Evolutionary conservation across 371 early-diverging fungal species (phyloP).

Genomic region (Phascolomyces articulosus): DNA sequence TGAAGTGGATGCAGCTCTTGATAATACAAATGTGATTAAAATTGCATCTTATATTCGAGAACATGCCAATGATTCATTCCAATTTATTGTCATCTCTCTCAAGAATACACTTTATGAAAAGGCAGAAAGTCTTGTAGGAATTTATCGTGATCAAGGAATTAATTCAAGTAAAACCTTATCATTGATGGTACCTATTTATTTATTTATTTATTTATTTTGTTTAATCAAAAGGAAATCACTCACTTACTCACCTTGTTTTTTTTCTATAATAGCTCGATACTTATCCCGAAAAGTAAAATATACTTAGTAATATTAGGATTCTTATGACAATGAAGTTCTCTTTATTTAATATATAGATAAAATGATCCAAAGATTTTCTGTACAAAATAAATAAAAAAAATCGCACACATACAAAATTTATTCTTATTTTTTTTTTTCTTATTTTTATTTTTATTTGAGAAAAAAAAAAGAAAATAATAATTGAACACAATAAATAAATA

Average conservation of each 20-base stretch:
- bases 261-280: conserved; percentile 2
- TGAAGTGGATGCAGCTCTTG: conserved; percentile 99
- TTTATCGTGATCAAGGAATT: conserved; percentile 90
- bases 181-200: conserved; percentile 60
- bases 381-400: conserved; percentile 2
- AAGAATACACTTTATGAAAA: conserved; percentile 95
- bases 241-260: background rate
- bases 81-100: conserved; percentile 99
- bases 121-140: conserved; percentile 95
- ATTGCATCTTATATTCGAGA: conserved; percentile 90
- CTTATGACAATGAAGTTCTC: no score
- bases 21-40: conserved; percentile 95
- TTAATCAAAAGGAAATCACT: background rate
- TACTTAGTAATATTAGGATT: no score
- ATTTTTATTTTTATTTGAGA: no score
- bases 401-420: no score
- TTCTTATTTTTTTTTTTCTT: no score
- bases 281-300: background rate
- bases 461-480: no score
- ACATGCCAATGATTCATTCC: conserved; percentile 67
- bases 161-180: conserved; percentile 88
- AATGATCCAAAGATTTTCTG: no score
- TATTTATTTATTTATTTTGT: background rate
- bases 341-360: no score
- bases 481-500: background rate